phyloP scores from a whole-genome alignment of 805 yeast genomes.

The Pachysolen tannophilus region DNA sequence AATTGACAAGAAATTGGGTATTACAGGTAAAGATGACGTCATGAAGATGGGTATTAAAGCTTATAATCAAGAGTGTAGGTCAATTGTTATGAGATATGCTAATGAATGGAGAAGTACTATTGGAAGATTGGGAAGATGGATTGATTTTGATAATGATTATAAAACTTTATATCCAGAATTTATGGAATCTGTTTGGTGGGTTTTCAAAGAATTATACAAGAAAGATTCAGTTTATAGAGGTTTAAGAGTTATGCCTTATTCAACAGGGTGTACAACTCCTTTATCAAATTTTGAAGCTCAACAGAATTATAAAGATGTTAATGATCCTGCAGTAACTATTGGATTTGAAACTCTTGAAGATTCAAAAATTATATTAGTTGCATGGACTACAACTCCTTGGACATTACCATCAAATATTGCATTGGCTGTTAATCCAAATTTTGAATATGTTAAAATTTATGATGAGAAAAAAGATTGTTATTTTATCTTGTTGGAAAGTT shows the following conservation, averaged over 20 bases:
- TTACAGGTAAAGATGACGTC: slow-evolving; percentile 90
- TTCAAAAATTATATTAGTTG: slow-evolving; percentile 77
- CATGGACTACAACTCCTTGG: slow-evolving; percentile 99
- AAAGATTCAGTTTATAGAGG: slow-evolving; percentile 93
- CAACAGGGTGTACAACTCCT: slow-evolving; percentile 96
- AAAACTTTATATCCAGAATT: slow-evolving; percentile 92
- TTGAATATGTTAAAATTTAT: slow-evolving; percentile 85
- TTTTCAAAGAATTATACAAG: slow-evolving; percentile 77
- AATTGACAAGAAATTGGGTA: slow-evolving; percentile 94
- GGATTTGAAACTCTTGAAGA: slow-evolving; percentile 79
- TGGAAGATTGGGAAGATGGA: slow-evolving; percentile 97
- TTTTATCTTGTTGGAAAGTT: slow-evolving; percentile 78
- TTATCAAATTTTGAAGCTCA: slow-evolving; percentile 97
- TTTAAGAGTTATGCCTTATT: slow-evolving; percentile 96
- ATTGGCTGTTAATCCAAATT: slow-evolving; percentile 82
- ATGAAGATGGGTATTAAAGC: slow-evolving; percentile 89
- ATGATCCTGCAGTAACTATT: slow-evolving; percentile 92
- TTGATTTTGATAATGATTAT: slow-evolving; percentile 97
- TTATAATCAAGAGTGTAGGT: slow-evolving; percentile 90
- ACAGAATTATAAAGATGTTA: slow-evolving; percentile 94
- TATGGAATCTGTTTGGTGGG: slow-evolving; percentile 99
- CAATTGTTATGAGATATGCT: slow-evolving; percentile 96
- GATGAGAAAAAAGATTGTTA: slow-evolving; percentile 81
- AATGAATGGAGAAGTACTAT: slow-evolving; percentile 91
- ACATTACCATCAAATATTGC: slow-evolving; percentile 93